Base-by-base conservation (phyloP, 169 alveolate genomes). In the Blepharisma undulans region DNA sequence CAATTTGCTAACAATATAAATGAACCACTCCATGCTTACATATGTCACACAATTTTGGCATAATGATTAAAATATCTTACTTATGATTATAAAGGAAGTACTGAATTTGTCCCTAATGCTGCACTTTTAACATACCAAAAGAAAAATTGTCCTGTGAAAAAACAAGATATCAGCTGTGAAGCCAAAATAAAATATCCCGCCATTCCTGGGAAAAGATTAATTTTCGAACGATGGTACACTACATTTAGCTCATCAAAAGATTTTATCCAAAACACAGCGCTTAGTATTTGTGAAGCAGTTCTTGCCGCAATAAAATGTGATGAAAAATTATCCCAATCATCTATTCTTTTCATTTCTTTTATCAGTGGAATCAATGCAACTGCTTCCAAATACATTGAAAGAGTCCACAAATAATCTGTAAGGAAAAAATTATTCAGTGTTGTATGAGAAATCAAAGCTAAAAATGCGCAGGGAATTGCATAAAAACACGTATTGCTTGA, bases 221-320 rank as follows among this genome's bases (percentile, higher is more conserved):
- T 19, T 25, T 29, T 60, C n/a, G 6, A 33, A 12, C 16, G 10
- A 12, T 25, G 7, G 27, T 34, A 71, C 8, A 27, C 84, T 71
- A 12, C 93, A 89, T 98, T 98, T 79, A 98, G 90, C 90, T 98
- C 99, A 48, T 90, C 92, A 95, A 94, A 96, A 86, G 99, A 95
- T 14, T 98, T 94, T n/a, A 98, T 84, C 99, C 99, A 98, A 95
- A 98, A 98, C 30, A 97, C 93, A 88, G 97, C 98, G 22, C 99
- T 97, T 60, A 97, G 71, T 61, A 98, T 92, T 90, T 95, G 96
- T 60, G 99, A 94, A 76, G 96, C 95, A 29, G 98, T 97, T 93
- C 98, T 99, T 21, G 98, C 98, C 19, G 99, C 99, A 19, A 98
- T 95, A 95, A 98, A 98, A 95, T 98, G 99, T 22, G 98, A 96